Percentiles rank a stretch among this genome's conserved stretches.
These are phyloP conservation scores for Collybia sordida DNA, from an alignment of 768 basidiomycete genomes.

Conservation along the genomic window DNA sequence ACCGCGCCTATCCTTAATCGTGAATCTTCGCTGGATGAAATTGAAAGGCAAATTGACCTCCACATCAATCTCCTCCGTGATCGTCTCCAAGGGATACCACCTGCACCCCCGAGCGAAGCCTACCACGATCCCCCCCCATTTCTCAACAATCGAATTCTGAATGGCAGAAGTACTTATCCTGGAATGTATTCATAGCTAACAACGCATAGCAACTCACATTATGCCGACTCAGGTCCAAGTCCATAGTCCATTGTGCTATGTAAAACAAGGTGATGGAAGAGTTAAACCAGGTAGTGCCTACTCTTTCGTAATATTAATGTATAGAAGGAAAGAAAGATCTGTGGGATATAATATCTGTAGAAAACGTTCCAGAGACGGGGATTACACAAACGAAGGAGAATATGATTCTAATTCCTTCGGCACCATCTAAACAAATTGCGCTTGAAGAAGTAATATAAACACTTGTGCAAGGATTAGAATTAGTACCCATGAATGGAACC, in stretches of 20 bases:
- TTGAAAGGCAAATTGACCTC: slow-evolving; percentile 10
- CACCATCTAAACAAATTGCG: slow-evolving; percentile 82
- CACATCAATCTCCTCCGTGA: slow-evolving; percentile 9
- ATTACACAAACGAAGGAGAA: neutral
- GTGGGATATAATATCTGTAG: neutral
- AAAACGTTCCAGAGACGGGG: slow-evolving; percentile 8
- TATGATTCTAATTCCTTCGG: slow-evolving; percentile 59
- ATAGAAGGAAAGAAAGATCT: slow-evolving; percentile 4
- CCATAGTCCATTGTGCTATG: neutral
- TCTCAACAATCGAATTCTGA: neutral
- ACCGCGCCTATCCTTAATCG: slow-evolving; percentile 9
- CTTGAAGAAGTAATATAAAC: slow-evolving; percentile 80
- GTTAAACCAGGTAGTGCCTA: slow-evolving; percentile 2
- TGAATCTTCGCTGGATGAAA: slow-evolving; percentile 1
- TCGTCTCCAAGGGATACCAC: neutral
- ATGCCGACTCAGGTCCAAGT: neutral
- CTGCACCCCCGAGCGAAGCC: neutral
- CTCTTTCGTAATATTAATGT: neutral
- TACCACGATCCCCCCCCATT: neutral
- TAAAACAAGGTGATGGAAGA: slow-evolving; percentile 5
- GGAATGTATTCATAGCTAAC: slow-evolving; percentile 58
- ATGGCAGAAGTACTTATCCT: slow-evolving; percentile 35
- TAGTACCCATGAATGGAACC: neutral
- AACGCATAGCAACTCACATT: neutral
- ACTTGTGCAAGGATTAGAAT: slow-evolving; percentile 41